Evolutionary conservation across 2,329 filamentous ascomycete genomes (phyloP), one percentile per base, ranked within the genome.

Genomic region (Lasiodiplodia sp.): DNA sequence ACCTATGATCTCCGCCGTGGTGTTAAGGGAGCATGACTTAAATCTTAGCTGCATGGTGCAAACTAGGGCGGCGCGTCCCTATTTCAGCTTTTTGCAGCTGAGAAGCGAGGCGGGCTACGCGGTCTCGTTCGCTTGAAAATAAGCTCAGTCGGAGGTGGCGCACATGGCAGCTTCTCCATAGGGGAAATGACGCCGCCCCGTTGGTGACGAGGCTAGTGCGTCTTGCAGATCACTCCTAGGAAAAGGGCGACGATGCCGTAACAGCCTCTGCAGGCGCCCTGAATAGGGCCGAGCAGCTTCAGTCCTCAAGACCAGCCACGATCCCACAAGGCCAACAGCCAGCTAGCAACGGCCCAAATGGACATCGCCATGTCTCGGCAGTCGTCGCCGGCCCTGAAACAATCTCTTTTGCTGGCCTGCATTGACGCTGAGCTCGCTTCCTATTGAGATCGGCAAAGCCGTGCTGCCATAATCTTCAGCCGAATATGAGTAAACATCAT

Each of bases 321-420:
- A 34, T 34, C 31, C 31, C 8, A 34, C 31, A 34, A 10, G 31
- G 31, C 4, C 49, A 21, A 3, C n/a, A 52, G 21, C 8, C 49
- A n/a, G 12, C 49, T 6, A 28, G 49, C 8, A 3, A 23, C 49
- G 10, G 8, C 11, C 49, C 49, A 5, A 23, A 52, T 11, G 2
- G 49, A 25, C 49, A 25, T 55, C 2, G 28, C 52, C 28, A 55
- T 28, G 53, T 56, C n/a, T 56, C 53, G 53, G 53, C 53, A 56
- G 25, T 53, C 21, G 21, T 16, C 12, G 3, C 2, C 51, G 51
- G 51, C 51, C 51, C n/a, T 28, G 23, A 21, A 47, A 47, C 51
- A 18, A 53, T 53, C 23, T 53, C 25, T 28, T 53, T 28, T 21
- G 44, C 44, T 47, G 14, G 44, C 5, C 44, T 47, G 21, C 44